Conservation (phyloP, 805 yeast species). For the Ogataea naganishii region DNA sequence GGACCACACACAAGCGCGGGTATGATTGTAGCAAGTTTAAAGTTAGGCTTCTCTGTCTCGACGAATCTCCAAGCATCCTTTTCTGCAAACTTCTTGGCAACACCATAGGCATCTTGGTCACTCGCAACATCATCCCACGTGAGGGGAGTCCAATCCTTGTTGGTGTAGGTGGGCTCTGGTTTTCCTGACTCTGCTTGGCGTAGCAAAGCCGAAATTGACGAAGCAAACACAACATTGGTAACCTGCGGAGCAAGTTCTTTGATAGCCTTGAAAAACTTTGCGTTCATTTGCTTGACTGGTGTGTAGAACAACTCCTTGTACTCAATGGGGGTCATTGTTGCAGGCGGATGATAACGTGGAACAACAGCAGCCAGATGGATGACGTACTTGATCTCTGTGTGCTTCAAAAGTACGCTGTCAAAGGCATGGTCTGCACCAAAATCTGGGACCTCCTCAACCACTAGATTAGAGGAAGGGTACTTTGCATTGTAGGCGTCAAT, state of each 20-base stretch:
- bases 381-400: constrained; percentile 25
- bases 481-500: constrained; percentile 7
- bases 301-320: constrained; percentile 39
- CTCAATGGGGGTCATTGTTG: constrained; percentile 27
- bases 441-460: constrained; percentile 24
- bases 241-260: constrained; percentile 31
- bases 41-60: constrained; percentile 18
- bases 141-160: constrained; percentile 25
- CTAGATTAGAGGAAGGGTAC: constrained; percentile 13
- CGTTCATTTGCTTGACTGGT: constrained; percentile 55
- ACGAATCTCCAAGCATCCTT: constrained; percentile 28
- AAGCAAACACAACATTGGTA: constrained; percentile 34
- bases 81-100: constrained; percentile 31
- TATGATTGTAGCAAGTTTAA: constrained; percentile 17
- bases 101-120: constrained; percentile 31
- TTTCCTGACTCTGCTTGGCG: constrained; percentile 15
- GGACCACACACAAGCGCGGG: constrained; percentile 28
- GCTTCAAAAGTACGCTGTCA: constrained; percentile 31
- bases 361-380: constrained; percentile 33
- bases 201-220: constrained; percentile 42
- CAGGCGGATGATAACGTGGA: no score
- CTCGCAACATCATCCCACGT: constrained; percentile 17
- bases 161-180: constrained; percentile 13
- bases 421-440: constrained; percentile 32
- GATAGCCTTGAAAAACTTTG: constrained; percentile 32